These are phyloP conservation scores for Elongisporangium prolatum DNA, from an alignment of 352 stramenopile species.

Conservation along the genomic window DNA sequence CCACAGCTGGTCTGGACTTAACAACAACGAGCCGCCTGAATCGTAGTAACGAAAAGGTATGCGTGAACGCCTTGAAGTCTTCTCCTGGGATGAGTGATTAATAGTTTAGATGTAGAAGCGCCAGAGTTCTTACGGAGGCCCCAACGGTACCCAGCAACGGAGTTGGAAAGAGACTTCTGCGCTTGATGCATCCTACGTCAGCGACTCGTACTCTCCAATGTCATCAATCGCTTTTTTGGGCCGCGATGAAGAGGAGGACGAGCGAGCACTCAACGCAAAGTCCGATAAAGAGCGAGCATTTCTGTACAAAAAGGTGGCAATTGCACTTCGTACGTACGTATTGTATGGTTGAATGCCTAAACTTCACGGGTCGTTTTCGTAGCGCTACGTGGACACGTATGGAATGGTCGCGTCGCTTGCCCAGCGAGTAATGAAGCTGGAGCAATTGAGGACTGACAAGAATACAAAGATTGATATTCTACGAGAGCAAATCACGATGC, in stretches of 20 bases:
- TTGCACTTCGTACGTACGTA: not conserved
- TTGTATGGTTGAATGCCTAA: not conserved
- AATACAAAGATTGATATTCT: conserved; percentile 43
- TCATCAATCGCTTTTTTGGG: conserved; percentile 55
- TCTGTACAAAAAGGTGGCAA: conserved; percentile 66
- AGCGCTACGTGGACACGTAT: conserved; percentile 73
- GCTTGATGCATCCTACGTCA: conserved; percentile 21
- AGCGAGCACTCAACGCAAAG: conserved; percentile 45
- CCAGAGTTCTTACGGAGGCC: conserved; percentile 8
- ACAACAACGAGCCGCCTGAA: not conserved
- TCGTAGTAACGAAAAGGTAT: conserved; percentile 13
- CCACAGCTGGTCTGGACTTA: conserved; percentile 10
- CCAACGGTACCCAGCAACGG: not conserved
- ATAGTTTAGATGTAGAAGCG: conserved; percentile 2
- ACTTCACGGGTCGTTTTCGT: not conserved
- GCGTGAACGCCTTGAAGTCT: not conserved
- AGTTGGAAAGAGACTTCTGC: conserved; percentile 7
- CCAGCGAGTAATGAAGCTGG: conserved; percentile 37
- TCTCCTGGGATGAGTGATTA: not conserved
- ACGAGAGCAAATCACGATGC: conserved; percentile 37
- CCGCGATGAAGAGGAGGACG: conserved; percentile 56
- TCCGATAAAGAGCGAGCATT: conserved; percentile 56
- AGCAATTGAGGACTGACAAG: conserved; percentile 29
- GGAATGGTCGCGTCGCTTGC: conserved; percentile 45
- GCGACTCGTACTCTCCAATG: conserved; percentile 22